Evolutionary conservation across 2,329 filamentous ascomycete species (phyloP).

Genomic region (Hymenoscyphus albidus): DNA sequence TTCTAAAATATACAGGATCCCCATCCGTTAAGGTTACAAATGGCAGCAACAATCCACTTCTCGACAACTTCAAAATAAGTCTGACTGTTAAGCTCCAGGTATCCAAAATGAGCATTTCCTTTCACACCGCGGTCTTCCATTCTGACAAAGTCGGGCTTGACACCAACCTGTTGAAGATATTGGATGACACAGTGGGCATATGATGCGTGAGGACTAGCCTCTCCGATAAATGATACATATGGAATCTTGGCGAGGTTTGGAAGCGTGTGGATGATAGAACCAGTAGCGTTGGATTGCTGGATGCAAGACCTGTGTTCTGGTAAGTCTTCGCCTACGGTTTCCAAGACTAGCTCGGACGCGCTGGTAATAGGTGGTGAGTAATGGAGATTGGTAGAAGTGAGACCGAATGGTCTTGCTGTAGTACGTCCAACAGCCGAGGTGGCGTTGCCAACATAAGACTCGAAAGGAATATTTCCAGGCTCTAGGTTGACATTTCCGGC

Average conservation of each 20-base stretch:
- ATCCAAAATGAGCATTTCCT: background rate
- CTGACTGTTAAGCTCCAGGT: background rate
- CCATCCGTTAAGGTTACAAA: background rate
- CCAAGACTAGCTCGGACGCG: background rate
- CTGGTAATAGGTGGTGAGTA: background rate
- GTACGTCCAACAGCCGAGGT: background rate
- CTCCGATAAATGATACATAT: background rate
- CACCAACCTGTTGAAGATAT: background rate
- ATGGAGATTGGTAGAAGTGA: background rate
- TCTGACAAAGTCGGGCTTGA: background rate
- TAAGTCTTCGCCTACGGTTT: background rate
- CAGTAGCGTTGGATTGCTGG: background rate
- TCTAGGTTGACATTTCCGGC: background rate
- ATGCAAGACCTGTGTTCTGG: background rate
- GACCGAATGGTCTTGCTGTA: background rate
- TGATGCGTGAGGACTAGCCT: constrained; percentile 1
- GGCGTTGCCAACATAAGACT: background rate
- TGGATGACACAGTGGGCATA: background rate
- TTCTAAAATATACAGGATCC: background rate
- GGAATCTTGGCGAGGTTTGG: constrained; percentile 2
- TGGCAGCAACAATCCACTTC: background rate
- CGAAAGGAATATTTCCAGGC: background rate
- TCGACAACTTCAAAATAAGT: background rate
- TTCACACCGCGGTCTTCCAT: background rate
- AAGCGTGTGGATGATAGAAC: background rate